phyloP scores from a whole-genome alignment of 257 asterid genomes.

The Solanum acaule region DNA sequence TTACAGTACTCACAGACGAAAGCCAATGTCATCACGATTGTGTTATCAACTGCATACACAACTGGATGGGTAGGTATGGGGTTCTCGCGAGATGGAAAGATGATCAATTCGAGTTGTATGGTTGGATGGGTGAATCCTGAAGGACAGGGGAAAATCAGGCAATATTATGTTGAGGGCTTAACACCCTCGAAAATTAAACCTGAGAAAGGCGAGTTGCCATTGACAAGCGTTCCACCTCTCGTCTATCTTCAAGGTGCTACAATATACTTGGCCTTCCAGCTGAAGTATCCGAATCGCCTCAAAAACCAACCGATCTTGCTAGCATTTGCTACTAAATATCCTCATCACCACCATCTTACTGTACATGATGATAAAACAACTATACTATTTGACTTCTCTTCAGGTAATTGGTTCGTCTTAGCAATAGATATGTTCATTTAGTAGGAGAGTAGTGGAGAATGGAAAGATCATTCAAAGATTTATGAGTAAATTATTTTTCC shows the following conservation, averaged over 20 bases:
- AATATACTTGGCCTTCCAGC: constrained; percentile 8
- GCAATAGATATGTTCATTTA: too few species aligned
- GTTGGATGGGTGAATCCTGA: constrained; percentile 27
- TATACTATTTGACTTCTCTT: constrained; percentile 55
- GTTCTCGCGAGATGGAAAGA: constrained; percentile 3
- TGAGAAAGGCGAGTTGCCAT: constrained; percentile 68
- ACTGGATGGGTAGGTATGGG: constrained; percentile 15
- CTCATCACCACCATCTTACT: constrained; percentile 70
- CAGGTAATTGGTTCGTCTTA: constrained; percentile 31
- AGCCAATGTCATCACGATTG: constrained; percentile 1
- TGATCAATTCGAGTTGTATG: constrained; percentile 9
- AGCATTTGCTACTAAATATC: constrained; percentile 14
- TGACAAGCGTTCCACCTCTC: constrained; percentile 6
- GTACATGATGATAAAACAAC: constrained; percentile 74
- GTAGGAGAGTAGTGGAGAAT: too few species aligned
- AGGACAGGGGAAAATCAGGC: not conserved
- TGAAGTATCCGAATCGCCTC: constrained; percentile 1
- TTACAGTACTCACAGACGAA: constrained; percentile 10
- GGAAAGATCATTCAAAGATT: too few species aligned
- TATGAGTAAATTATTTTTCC: too few species aligned
- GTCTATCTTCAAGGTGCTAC: not conserved
- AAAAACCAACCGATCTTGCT: not conserved
- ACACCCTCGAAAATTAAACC: constrained; percentile 58
- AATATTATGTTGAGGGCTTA: constrained; percentile 11
- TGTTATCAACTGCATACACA: constrained; percentile 6